A percentile compares a stretch with the other conserved stretches of the same genome.
These are phyloP conservation scores for Maudiozyma bulderi DNA, from an alignment of 805 yeast genomes.

Conservation along the genomic window DNA sequence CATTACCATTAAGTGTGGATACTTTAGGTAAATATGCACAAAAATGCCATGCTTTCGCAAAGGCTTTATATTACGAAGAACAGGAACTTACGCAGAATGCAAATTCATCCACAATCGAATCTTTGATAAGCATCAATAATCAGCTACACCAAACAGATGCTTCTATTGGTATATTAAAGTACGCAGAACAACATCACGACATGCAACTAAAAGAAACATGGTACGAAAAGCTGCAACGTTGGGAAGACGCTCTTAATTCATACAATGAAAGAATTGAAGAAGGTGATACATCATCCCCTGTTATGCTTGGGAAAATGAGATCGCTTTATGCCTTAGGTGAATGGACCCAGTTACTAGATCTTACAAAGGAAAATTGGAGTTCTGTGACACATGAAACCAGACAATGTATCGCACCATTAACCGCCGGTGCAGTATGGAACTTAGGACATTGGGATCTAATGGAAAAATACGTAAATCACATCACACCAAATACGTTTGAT, in stretches of 20 bases:
- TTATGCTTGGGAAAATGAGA: conserved; percentile 95
- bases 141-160: conserved; percentile 96
- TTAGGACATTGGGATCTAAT: conserved; percentile 93
- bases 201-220: conserved; percentile 91
- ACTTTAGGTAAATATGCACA: conserved; percentile 89
- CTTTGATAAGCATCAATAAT: conserved; percentile 84
- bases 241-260: conserved; percentile 96
- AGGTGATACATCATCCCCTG: conserved; percentile 59
- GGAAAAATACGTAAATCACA: conserved; percentile 81
- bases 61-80: conserved; percentile 92
- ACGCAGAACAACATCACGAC: conserved; percentile 85
- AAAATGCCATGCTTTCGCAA: conserved; percentile 94
- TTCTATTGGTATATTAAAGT: conserved; percentile 90
- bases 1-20: conserved; percentile 83
- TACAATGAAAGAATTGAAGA: conserved; percentile 66
- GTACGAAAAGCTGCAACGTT: conserved; percentile 92
- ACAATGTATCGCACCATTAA: conserved; percentile 86
- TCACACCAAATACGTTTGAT: conserved; percentile 90
- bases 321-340: conserved; percentile 97
- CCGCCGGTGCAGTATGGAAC: conserved; percentile 99
- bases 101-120: conserved; percentile 81
- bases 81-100: conserved; percentile 91
- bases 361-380: conserved; percentile 83
- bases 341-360: conserved; percentile 84
- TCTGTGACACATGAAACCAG: conserved; percentile 61